Evolutionary conservation across 2,329 filamentous ascomycete genomes (phyloP).

Genomic region (Trichoderma sp.): DNA sequence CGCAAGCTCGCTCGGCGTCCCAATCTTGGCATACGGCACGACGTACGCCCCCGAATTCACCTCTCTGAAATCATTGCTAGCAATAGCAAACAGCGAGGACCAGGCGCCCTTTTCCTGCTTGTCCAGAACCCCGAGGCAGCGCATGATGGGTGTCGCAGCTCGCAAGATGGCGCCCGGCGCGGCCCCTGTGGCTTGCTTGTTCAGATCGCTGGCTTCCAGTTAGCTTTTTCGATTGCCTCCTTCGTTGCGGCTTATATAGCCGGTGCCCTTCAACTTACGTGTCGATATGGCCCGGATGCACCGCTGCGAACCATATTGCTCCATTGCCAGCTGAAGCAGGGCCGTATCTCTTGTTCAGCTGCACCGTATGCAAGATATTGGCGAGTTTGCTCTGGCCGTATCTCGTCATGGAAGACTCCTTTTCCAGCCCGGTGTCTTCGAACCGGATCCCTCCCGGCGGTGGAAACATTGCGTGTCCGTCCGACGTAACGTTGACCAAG

Average conservation of each 20-base stretch:
- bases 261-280: constrained; percentile 13
- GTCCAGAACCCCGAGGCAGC: constrained; percentile 31
- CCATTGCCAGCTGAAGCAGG: constrained; percentile 6
- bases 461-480: constrained; percentile 30
- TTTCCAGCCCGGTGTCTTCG: constrained; percentile 28
- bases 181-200: constrained; percentile 30
- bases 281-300: constrained; percentile 30
- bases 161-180: constrained; percentile 29
- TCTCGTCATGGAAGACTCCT: constrained; percentile 32
- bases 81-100: constrained; percentile 34
- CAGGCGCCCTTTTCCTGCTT: constrained; percentile 32
- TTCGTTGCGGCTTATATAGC: not conserved
- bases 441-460: constrained; percentile 33
- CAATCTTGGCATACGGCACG: constrained; percentile 33
- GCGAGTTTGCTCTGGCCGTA: constrained; percentile 55
- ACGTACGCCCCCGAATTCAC: constrained; percentile 32
- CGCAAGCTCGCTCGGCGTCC: constrained; percentile 32
- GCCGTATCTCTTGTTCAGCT: constrained; percentile 45
- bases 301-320: constrained; percentile 20
- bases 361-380: constrained; percentile 48
- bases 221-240: not conserved
- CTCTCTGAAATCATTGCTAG: constrained; percentile 31
- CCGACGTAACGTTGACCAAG: constrained; percentile 33
- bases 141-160: constrained; percentile 28
- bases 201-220: constrained; percentile 27